Base-by-base conservation (phyloP, 768 basidiomycete species). In the Cubamyces sp. region DNA sequence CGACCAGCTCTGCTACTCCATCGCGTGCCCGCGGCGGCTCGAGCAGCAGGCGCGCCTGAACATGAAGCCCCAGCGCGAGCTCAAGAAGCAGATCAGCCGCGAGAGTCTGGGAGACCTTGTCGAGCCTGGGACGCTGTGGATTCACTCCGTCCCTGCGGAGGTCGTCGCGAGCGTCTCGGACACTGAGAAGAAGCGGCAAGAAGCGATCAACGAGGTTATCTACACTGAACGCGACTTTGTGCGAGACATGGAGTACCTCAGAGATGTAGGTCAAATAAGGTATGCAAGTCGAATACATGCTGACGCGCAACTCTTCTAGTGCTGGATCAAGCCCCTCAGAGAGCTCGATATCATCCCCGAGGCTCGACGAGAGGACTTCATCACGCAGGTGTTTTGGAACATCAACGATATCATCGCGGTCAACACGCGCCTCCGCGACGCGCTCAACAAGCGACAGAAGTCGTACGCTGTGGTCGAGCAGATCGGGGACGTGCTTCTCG, bases 321-420 rank as follows among this genome's bases (percentile, higher is more conserved):
- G 82, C 56, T 99, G 97, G 97, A 85, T 97, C 56, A 91, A 90
- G 62, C 91, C 90, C 1, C 81, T 98, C 26, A 87, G 88, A 69
- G 86, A 89, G 51, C 84, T 69, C 41, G 82, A 92, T 62, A 84
- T 94, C 72, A 89, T 98, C 52, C 88, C 94, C 2, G 79, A 82
- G 37, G 79, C 83, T 0, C 83, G 92, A 50, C 85, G 92, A 19
- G 87, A 87, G 21, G 90, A 92, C 69, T 97, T 99, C 74, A 79
- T 98, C 34, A 83, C 87, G 26, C 96, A 97, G 71, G 95, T 98
- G 47, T 98, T 99, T 76, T 98, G 97, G 97, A 99, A 99, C 72
- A 82, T 98, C 21, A 85, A 89, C 66, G 95, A 97, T 66, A 95
- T 99, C 67, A 89, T 98, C 57, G 83, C 85, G 0, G 95, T 98